Base-by-base conservation (phyloP, 140 eudicot genomes). In the Oenanthe javanica region DNA sequence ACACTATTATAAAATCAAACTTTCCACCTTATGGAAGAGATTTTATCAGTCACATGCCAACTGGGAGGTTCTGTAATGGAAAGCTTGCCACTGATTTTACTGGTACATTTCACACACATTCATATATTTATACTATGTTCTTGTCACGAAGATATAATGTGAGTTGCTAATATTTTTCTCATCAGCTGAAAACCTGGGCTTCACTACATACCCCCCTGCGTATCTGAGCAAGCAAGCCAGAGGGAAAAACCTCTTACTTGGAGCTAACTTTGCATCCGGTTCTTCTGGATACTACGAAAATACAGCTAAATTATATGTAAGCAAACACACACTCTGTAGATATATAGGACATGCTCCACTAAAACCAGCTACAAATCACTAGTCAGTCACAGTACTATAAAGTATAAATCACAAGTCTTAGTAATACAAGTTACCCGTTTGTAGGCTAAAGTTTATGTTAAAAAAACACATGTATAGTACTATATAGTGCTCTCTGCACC, bases 191-290 rank as follows among this genome's bases (percentile, higher is more conserved):
- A 92, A 89, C 77, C 86, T 94, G 21, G 98, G 98, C 54, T 94
- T 94, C 83, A 90, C 89, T 27, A 42, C 91, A 12, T 90, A 89
- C 82, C 98, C 96, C 63, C 91, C 86, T 36, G 83, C 98, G 77
- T 92, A 92, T 74, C 90, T 94, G 66, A 90, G 96, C 93, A 83
- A 84, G 83, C 80, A 88, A 74, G 95, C 96, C 77, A 83, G 61
- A 11, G 94, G 93, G 43, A 84, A 87, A 38, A 84, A 85, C 81
- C 89, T 92, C 55, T 57, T 90, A 82, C 86, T 88, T 64, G 98
- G 98, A 76, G 94, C 94, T 82, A 94, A 94, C 86, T 94, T 94
- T 54, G 98, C 98, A 5, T 94, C 98, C 0, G 98, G 89, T 72
- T 87, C 94, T 71, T 94, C 98, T 0, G 98, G 97, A 48, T 94